Evolutionary conservation across 805 yeast genomes (phyloP), one percentile per base, ranked within the genome.

Genomic region (Grigorovia humatica): DNA sequence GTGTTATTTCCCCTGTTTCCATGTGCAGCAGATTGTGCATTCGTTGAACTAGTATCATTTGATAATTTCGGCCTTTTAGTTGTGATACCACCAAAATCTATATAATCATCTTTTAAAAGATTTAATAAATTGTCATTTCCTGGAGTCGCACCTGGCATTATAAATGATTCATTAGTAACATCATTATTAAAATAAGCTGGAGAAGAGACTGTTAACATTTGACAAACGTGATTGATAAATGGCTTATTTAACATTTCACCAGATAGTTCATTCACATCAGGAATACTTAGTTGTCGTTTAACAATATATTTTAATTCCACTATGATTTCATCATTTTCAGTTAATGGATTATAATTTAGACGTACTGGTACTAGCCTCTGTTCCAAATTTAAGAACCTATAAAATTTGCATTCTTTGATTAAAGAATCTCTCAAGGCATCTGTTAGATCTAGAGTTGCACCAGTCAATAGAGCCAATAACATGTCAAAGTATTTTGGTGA

Each of bases 381-480:
- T 63, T 85, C 95, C 42, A 89, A 70, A 41, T 81, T 88, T 47
- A 79, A 69, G 58, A 89, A 83, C 47, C 91, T 73, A 65, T 87
- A 89, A 67, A 85, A 89, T 46, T 77, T 74, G 56, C 95, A 85
- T 62, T 89, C 97, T 49, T 73, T 73, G 9, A 83, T 65, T 52
- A 89, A 70, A 15, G 77, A 65, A 9, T 68, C 64, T 44, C 96
- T 73, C 61, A 82, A 85, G 1, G 66, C 64, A 43, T 81, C 84
- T 51, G 75, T 71, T 46, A 85, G 72, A 1, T 71, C 68, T 18
- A 78, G 57, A 3, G 69, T 62, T 41, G 79, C 76, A 0, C 90
- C 90, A 54, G 76, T 74, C 27, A 88, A 65, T 2, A 80, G 61
- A 27, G 72, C 71, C 46, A 89, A 50, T 29, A 89, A 59, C 46